Conservation (phyloP, 2,329 filamentous ascomycete genomes). For the Neocucurbitaria cava region DNA sequence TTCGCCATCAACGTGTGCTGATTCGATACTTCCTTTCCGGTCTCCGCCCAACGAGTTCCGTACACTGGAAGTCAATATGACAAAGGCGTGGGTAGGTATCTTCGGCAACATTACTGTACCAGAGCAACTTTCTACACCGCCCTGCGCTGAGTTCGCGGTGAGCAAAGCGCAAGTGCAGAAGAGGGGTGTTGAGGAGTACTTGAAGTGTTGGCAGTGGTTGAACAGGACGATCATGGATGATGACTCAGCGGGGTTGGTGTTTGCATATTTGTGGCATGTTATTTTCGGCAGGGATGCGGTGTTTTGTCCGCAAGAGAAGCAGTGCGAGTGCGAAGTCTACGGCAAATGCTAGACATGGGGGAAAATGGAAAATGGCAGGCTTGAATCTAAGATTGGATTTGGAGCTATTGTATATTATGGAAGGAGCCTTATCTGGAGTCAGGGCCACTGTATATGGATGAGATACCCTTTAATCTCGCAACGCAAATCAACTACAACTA, state of each 20-base stretch:
- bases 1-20: constrained; percentile 44
- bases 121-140: constrained; percentile 53
- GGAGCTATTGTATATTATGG: not conserved
- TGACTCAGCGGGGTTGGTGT: constrained; percentile 29
- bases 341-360: constrained; percentile 10
- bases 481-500: not conserved
- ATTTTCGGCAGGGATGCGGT: constrained; percentile 30
- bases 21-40: constrained; percentile 40
- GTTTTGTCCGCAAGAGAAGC: constrained; percentile 29
- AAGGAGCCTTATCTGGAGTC: no score
- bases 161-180: constrained; percentile 33
- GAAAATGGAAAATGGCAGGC: not conserved
- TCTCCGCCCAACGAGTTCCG: constrained; percentile 25
- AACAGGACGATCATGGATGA: constrained; percentile 35
- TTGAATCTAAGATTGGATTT: not conserved
- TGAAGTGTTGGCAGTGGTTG: constrained; percentile 32
- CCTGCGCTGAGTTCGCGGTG: constrained; percentile 51
- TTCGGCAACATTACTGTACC: constrained; percentile 49
- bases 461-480: not conserved
- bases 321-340: constrained; percentile 40
- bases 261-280: constrained; percentile 37
- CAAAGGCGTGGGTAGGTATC: constrained; percentile 53
- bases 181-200: constrained; percentile 38
- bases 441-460: not conserved
- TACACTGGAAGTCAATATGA: constrained; percentile 33